Conservation (phyloP, 129 eudicot genomes). For the Flaveria trinervia region DNA sequence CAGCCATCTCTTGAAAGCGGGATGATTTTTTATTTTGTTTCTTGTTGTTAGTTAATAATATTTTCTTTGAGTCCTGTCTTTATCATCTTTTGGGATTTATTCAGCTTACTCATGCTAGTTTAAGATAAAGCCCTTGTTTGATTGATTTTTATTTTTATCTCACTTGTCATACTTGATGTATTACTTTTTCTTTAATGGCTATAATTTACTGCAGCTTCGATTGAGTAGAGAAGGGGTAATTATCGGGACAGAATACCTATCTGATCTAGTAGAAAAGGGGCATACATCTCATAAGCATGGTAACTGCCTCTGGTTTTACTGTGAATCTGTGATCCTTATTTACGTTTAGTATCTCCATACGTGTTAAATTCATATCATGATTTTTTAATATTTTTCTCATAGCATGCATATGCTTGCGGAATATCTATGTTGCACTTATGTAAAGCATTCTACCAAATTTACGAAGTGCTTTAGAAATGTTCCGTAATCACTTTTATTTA, state of each 20-base stretch:
- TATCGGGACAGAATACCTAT: slow-evolving; percentile 85
- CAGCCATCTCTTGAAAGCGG: not conserved
- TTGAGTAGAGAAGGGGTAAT: slow-evolving; percentile 70
- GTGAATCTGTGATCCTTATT: not conserved
- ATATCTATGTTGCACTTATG: not conserved
- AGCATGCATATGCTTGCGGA: slow-evolving; percentile 8
- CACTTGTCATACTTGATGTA: slow-evolving; percentile 20
- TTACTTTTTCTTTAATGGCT: slow-evolving; percentile 21
- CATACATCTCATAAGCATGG: slow-evolving; percentile 75
- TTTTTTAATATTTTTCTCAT: slow-evolving; percentile 12
- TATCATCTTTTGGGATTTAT: slow-evolving; percentile 22
- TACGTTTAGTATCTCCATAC: not conserved
- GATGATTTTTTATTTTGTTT: slow-evolving; percentile 3
- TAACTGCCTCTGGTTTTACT: slow-evolving; percentile 25
- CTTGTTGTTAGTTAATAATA: not conserved
- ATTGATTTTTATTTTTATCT: slow-evolving; percentile 4
- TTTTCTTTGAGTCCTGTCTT: not conserved
- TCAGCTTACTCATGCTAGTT: slow-evolving; percentile 19
- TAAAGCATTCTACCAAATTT: not conserved
- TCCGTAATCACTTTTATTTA: not conserved
- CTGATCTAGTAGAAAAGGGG: slow-evolving; percentile 92
- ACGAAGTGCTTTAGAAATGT: not conserved
- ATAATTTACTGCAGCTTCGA: slow-evolving; percentile 73
- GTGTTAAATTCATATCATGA: not conserved
- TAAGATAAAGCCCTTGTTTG: slow-evolving; percentile 10